A percentile compares a stretch with the other conserved stretches of the same genome.
phyloP scores from a whole-genome alignment of 1,139 yeast species.

The Candida smagusa region DNA sequence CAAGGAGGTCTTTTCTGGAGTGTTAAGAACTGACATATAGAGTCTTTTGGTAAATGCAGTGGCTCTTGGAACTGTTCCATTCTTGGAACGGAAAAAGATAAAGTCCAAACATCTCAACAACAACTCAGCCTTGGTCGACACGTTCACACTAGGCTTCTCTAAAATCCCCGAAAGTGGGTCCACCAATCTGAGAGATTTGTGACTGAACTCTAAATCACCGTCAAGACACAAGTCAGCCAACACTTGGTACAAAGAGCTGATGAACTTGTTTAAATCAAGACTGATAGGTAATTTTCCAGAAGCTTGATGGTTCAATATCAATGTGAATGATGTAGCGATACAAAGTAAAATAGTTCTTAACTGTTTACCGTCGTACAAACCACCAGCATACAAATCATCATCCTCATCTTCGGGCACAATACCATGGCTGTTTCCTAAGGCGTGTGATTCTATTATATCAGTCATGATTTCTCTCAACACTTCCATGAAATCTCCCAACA shows the following conservation, averaged over 20 bases:
- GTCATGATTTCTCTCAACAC: constrained; percentile 76
- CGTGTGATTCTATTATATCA: constrained; percentile 39
- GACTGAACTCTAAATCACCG: constrained; percentile 82
- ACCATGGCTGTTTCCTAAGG: constrained; percentile 15
- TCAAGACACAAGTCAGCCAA: constrained; percentile 70
- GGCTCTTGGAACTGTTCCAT: constrained; percentile 71
- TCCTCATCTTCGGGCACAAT: constrained; percentile 14
- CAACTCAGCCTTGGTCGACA: constrained; percentile 85
- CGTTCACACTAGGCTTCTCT: constrained; percentile 70
- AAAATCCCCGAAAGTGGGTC: constrained; percentile 57
- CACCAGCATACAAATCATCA: constrained; percentile 25
- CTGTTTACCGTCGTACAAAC: constrained; percentile 32
- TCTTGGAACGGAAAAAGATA: constrained; percentile 73
- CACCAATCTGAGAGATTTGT: constrained; percentile 71
- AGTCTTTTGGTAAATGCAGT: constrained; percentile 81
- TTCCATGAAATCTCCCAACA: constrained; percentile 87
- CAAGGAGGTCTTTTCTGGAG: constrained; percentile 85
- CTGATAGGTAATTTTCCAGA: constrained; percentile 53
- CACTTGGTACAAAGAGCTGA: constrained; percentile 66
- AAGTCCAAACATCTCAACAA: constrained; percentile 74
- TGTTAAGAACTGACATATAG: constrained; percentile 60
- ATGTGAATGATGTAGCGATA: constrained; percentile 82
- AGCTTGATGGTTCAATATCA: constrained; percentile 70
- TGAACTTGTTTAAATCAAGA: constrained; percentile 68
- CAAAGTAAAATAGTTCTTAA: constrained; percentile 77